Conservation (phyloP, 768 basidiomycete species). For the Phylloporus arenicola region DNA sequence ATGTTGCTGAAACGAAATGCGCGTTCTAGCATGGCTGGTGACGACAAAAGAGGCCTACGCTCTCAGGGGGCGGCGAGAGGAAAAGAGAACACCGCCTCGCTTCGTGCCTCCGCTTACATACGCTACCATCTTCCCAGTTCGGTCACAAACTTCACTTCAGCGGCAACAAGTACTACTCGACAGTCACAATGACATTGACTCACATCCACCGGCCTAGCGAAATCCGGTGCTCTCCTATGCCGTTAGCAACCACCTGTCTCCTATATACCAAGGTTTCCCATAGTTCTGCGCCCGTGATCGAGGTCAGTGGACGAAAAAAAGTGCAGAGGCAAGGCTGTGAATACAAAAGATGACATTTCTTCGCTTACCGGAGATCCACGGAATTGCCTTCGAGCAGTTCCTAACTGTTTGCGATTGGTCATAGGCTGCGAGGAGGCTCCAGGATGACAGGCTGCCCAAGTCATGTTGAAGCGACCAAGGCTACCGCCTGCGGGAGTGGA, state of each 20-base stretch:
- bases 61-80: no score
- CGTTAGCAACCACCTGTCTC: conserved; percentile 23
- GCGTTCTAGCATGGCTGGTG: no score
- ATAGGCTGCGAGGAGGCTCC: no score
- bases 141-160: no score
- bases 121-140: no score
- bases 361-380: neutral
- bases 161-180: no score
- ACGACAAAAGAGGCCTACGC: no score
- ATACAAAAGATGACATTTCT: neutral
- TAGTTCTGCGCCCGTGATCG: conserved; percentile 23
- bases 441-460: no score
- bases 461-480: neutral
- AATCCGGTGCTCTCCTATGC: conserved; percentile 20
- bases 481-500: neutral
- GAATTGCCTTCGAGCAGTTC: no score
- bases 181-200: conserved; percentile 21
- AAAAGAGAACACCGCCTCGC: no score
- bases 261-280: conserved; percentile 27
- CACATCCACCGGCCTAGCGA: conserved; percentile 12
- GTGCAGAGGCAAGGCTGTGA: conserved; percentile 2
- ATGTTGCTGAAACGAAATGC: no score
- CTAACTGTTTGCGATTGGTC: neutral
- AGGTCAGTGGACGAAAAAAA: conserved; percentile 5
- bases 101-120: no score